Base-by-base conservation (phyloP, 2,329 filamentous ascomycete species). In the Colletotrichum horii region DNA sequence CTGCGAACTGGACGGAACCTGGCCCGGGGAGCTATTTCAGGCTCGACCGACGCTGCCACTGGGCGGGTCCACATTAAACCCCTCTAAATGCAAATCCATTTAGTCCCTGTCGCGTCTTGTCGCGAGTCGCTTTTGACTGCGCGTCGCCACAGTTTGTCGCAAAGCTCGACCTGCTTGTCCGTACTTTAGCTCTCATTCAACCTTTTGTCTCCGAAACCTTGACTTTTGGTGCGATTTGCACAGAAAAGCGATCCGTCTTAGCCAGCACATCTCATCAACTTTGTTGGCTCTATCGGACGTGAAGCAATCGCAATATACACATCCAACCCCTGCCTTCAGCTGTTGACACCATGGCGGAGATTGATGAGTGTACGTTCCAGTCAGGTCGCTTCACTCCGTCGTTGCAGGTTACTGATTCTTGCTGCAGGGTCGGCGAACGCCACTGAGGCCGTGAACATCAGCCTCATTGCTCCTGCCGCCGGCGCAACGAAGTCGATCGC, bases 381-480 rank as follows among this genome's bases (percentile, higher is more conserved):
- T 12, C 15, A 32, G 38, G 30, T 61, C 32, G 26, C 36, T 55
- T 36, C 5, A 34, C 28, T 28, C 19, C 19, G 19, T 22, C 19
- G 16, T n/a, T 22, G 58, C 58, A 32, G 19, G 15, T 30, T 7
- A 30, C 28, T 61, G 19, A 52, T 38, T 12, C n/a, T 24, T 36
- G 30, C n/a, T 16, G 12, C 74, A 92, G 90, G 92, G 93, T 88
- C 91, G 68, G 85, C 86, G 75, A 87, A 90, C 79, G 88, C 92
- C 81, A 93, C 91, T 79, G 89, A 94, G 79, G 91, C 92, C 72
- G 83, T 94, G 79, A 87, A 86, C 69, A 88, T 95, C 80, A 91
- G 90, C 68, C 88, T 94, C 43, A 85, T 91, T 22, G 86, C 87
- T 55, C 87, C 90, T 14, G 84, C 87, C 8, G 83, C 87, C 22